A percentile compares a stretch with the other conserved stretches of the same genome.
phyloP scores from a whole-genome alignment of 345 rosid genomes.

The Chamaenerion angustifolium region DNA sequence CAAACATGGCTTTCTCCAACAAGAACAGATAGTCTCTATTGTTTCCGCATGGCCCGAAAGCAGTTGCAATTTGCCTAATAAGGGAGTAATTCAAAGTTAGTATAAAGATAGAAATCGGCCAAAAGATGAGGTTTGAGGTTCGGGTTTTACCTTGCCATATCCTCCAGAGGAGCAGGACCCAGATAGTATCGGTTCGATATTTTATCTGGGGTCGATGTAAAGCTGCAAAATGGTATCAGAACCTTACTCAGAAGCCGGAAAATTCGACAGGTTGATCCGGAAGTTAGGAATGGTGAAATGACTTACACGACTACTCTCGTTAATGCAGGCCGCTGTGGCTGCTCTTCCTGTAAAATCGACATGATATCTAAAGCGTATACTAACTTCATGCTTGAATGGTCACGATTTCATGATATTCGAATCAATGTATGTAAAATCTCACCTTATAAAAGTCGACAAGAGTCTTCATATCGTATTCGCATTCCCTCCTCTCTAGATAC shows the following conservation, averaged over 20 bases:
- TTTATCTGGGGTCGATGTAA: slow-evolving; percentile 81
- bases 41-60: slow-evolving; percentile 91
- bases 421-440: slow-evolving; percentile 21
- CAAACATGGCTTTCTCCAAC: slow-evolving; percentile 82
- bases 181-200: slow-evolving; percentile 77
- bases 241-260: neutral
- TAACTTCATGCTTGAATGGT: no score
- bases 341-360: no score
- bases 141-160: slow-evolving; percentile 63
- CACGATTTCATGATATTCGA: no score
- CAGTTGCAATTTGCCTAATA: slow-evolving; percentile 89
- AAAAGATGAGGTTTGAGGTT: neutral
- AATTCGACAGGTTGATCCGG: neutral
- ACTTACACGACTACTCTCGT: slow-evolving; percentile 81
- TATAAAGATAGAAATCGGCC: neutral
- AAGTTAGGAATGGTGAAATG: neutral
- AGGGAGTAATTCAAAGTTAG: neutral
- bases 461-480: slow-evolving; percentile 82
- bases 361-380: no score
- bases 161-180: slow-evolving; percentile 90
- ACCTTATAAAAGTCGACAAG: slow-evolving; percentile 70
- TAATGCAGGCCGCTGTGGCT: slow-evolving; percentile 24
- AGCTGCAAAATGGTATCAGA: slow-evolving; percentile 34
- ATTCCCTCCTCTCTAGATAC: slow-evolving; percentile 90
- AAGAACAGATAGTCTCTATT: slow-evolving; percentile 77